Base-by-base conservation (phyloP, 108 stramenopile genomes). In the Schizochytrium sp. region DNA sequence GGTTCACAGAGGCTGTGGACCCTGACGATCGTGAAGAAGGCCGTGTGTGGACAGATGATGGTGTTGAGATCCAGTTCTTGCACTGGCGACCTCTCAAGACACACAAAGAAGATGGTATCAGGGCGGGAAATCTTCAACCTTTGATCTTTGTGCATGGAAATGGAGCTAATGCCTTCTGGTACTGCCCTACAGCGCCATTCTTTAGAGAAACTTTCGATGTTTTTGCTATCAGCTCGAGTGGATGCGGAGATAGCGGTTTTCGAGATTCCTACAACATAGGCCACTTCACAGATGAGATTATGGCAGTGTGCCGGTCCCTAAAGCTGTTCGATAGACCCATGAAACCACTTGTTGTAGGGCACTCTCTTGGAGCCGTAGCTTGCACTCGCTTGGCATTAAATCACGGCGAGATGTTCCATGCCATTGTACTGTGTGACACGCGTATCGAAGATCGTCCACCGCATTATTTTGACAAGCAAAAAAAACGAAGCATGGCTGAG, bases 221-320 rank as follows among this genome's bases (percentile, higher is more conserved):
- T 8, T 2, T 83, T 10, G 76, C 76, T 38, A 10, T 83, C 15
- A 83, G 76, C 76, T 83, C 53, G 47, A 55, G 50, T 53, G 76
- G 76, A 0, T 83, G 76, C 53, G 76, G 76, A 8, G 53, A 83
- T 38, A 55, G 50, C 7, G 53, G 76, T 10, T 10, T 19, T 53
- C 76, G 76, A 42, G 76, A 83, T 53, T 3, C 76, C n/a, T 83
- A 83, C 53, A 49, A 83, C 76, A 55, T 83, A n/a, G 76, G 76
- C 28, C 47, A 83, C 50, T 83, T 83, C 55, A 53, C 53, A n/a
- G 55, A 83, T 2, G 76, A 83, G 53, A 83, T 83, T 40, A 47
- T 83, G 15, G 3, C 10, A 13, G 76, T 83, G 8, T 83, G 76
- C 76, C 50, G 55, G 17, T 10, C 50, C 5, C 76, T 83, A 17